Conservation (phyloP, 768 basidiomycete genomes). For the Mycena metata region DNA sequence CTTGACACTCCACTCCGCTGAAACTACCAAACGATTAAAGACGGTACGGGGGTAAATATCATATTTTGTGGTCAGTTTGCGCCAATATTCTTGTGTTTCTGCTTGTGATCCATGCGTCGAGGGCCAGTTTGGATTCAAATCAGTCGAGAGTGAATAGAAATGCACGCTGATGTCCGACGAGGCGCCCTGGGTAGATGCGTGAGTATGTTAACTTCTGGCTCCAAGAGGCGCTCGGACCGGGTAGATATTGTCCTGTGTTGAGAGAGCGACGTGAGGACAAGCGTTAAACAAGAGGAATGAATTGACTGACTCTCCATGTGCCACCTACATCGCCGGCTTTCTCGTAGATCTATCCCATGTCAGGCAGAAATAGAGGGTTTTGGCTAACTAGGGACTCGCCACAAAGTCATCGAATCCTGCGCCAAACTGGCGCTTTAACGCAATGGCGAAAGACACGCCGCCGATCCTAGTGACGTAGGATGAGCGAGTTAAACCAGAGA, state of each 20-base stretch:
- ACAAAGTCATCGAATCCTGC: slow-evolving; percentile 13
- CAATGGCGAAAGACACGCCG: slow-evolving; percentile 16
- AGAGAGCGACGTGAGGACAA: not conserved
- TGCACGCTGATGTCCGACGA: slow-evolving; percentile 58
- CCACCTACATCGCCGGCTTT: not conserved
- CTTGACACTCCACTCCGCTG: slow-evolving; percentile 59
- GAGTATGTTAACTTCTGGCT: slow-evolving; percentile 33
- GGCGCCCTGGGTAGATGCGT: slow-evolving; percentile 55
- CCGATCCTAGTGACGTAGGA: not conserved
- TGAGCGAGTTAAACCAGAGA: too few species aligned
- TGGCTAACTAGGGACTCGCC: not conserved
- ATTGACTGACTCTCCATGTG: slow-evolving; percentile 59
- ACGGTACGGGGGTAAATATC: slow-evolving; percentile 54
- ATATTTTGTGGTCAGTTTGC: slow-evolving; percentile 57
- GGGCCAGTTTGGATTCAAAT: slow-evolving; percentile 61
- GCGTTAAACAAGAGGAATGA: not conserved
- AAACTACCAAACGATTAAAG: slow-evolving; percentile 59
- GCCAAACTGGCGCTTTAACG: slow-evolving; percentile 11
- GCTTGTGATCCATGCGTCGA: slow-evolving; percentile 55
- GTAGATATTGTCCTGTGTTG: slow-evolving; percentile 51
- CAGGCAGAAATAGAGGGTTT: not conserved
- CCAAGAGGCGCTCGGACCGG: slow-evolving; percentile 42
- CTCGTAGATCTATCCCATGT: slow-evolving; percentile 8
- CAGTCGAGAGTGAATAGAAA: slow-evolving; percentile 64
- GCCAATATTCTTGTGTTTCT: slow-evolving; percentile 61